Base-by-base conservation (phyloP, 208 protist species). In the Acanthamoeba quina region DNA sequence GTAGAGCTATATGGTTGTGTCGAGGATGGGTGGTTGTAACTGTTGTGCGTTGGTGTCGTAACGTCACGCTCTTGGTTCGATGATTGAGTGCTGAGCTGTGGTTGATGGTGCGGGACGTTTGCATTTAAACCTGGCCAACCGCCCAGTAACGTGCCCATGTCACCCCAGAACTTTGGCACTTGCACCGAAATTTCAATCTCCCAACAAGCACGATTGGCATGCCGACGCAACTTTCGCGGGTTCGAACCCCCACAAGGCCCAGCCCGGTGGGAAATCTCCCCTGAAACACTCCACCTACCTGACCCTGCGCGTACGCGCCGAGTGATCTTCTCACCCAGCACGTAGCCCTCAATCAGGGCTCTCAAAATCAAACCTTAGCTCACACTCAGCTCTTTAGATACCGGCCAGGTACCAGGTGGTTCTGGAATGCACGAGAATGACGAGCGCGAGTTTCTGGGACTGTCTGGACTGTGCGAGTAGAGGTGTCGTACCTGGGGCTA, bases 81-180 rank as follows among this genome's bases (percentile, higher is more conserved):
- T 60, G n/a, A n/a, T n/a, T 60, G 17, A 24, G 17, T 15, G 24
- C 11, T 60, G 54, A 6, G 54, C 5, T 60, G 54, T 60, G 11
- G 54, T 60, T 60, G 64, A 24, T 37, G 64, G 24, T 70, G 24
- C 37, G 64, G 29, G 6, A 9, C 24, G 17, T 70, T 31, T 70
- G 64, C 10, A 70, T 76, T 76, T 76, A 76, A 76, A 76, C 68
- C 41, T 19, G 68, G 24, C n/a, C 26, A 76, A 34, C 68, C 24
- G 64, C 17, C 60, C 17, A 66, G 60, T 70, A 76, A 44, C 68
- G 68, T 49, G 3, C 11, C 37, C 13, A 34, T 2, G 31, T 44
- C n/a, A 34, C 64, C 4, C 1, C 5, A n/a, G 64, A 15, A 15
- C 64, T 37, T 3, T 6, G 11, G 29, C 24, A 60, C 54, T 60